Evolutionary conservation across 306 rosid species (phyloP), one percentile per base, ranked within the genome.

Genomic region (Aeschynomene evenia): DNA sequence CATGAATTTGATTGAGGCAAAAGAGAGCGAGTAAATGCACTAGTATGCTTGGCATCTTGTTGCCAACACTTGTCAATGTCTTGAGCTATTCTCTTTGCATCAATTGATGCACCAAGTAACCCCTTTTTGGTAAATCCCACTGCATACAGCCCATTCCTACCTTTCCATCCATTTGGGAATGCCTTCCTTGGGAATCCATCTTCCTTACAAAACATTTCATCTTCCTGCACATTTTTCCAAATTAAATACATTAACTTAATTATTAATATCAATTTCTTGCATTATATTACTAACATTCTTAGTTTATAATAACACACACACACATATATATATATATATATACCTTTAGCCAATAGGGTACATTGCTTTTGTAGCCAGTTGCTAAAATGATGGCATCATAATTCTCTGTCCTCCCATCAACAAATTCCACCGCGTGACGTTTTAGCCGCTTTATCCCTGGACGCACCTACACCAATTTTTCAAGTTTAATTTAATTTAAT

Each of bases 321-420:
- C n/a, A n/a, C n/a, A n/a, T n/a, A n/a, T n/a, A n/a, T n/a, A n/a
- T n/a, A n/a, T n/a, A n/a, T n/a, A n/a, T n/a, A n/a, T n/a, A n/a
- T 79, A 91, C 99, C 99, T 89, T 87, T 58, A 95, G 97, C 99
- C 99, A 95, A 73, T 79, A 74, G 74, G 96, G 99, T 5, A 95
- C 99, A 75, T 91, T 95, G 81, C 99, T 95, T 91, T 84, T 95
- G 82, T 95, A 95, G 51, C 99, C 99, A 9, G 99, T 95, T 65
- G 99, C 99, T 37, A 95, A 79, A 43, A 95, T 83, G 73, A 95
- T 85, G 75, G 88, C 95, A 83, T 91, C 97, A 70, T 85, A 95
- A 58, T 74, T 82, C 69, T 91, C 91, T 15, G 69, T 51, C 68
- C 45, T 77, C 72, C 91, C 99, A 77, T 95, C 81, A 4, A 82